phyloP scores from a whole-genome alignment of 1,284 basidiomycete genomes.

The Apiotrichum laibachii region DNA sequence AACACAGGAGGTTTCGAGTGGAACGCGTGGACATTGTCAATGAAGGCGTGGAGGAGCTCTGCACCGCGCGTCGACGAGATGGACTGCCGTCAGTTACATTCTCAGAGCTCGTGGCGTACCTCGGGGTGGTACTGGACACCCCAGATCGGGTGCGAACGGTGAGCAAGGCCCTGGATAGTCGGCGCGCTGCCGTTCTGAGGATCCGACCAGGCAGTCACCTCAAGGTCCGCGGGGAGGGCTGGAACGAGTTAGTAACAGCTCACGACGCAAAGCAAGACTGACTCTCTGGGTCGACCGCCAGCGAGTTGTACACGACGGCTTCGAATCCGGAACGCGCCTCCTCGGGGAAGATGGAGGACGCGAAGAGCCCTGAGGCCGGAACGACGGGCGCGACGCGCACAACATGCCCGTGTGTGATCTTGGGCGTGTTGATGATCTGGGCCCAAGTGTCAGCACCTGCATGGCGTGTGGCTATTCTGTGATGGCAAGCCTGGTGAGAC shows the following conservation, averaged over 20 bases:
- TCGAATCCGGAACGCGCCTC: conserved; percentile 53
- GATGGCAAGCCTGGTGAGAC: conserved; percentile 53
- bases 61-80: conserved; percentile 52
- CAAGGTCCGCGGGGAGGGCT: conserved; percentile 53
- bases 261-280: conserved; percentile 7
- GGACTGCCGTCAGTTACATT: conserved; percentile 37
- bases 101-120: conserved; percentile 27
- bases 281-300: conserved; percentile 53
- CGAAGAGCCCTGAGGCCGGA: conserved; percentile 35
- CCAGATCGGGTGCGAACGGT: conserved; percentile 72
- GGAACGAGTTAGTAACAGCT: not conserved
- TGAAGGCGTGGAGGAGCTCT: conserved; percentile 48
- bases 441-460: not conserved
- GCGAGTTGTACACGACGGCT: conserved; percentile 75
- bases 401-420: conserved; percentile 69
- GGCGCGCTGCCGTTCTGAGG: conserved; percentile 30
- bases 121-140: conserved; percentile 97
- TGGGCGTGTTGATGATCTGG: conserved; percentile 49
- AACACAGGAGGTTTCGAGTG: conserved; percentile 31
- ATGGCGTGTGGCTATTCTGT: too few relatives aligned
- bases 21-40: conserved; percentile 34
- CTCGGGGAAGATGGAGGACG: conserved; percentile 27
- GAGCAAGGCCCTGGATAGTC: conserved; percentile 54
- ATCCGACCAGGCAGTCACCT: conserved; percentile 54
- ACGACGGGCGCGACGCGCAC: conserved; percentile 56